Base-by-base conservation (phyloP, 306 rosid genomes). In the Luffa acutangula region DNA sequence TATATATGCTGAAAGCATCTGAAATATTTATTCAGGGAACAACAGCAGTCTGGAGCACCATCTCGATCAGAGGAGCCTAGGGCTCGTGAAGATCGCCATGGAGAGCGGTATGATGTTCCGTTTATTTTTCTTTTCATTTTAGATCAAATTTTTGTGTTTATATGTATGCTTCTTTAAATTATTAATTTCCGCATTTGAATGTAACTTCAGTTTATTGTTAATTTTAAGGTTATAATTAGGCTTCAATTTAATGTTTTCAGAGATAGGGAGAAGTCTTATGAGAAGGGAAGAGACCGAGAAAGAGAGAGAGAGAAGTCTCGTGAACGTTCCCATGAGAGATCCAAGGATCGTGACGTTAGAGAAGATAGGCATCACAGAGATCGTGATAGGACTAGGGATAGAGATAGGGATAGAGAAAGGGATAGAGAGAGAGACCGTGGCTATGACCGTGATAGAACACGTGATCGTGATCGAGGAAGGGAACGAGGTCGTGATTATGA, bases 291-390 rank as follows among this genome's bases (percentile, higher is more conserved):
- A 83, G 97, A 91, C 59, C 88, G 67, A 83, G 97, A 92, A 25
- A 88, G 80, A 86, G 97, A 90, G 60, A 83, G 77, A 18, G 97
- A 89, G 87, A 87, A 81, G 51, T 93, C 98, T 0, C 88, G 79
- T 7, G 97, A 95, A 66, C 91, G 84, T 15, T 88, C 96, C 78
- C 92, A 82, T 70, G 98, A 93, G 58, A 96, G 92, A 80, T 82
- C 78, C 66, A 86, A 90, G 86, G 97, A 90, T 80, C 98, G 94
- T 64, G 99, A 96, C 53, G 83, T 88, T 66, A 88, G 92, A 78
- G 99, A 96, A 81, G 99, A 96, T 43, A 88, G 92, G 62, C 98
- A 90, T 85, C 96, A 90, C 85, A 89, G 94, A 85, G 99, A 96
- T 78, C 90, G 99, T 43, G 98, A 96, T 71, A 96, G 93, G 75